A percentile compares a stretch with the other conserved stretches of the same genome.
Evolutionary conservation across 345 rosid species (phyloP).

Genomic region (Salix viminalis): DNA sequence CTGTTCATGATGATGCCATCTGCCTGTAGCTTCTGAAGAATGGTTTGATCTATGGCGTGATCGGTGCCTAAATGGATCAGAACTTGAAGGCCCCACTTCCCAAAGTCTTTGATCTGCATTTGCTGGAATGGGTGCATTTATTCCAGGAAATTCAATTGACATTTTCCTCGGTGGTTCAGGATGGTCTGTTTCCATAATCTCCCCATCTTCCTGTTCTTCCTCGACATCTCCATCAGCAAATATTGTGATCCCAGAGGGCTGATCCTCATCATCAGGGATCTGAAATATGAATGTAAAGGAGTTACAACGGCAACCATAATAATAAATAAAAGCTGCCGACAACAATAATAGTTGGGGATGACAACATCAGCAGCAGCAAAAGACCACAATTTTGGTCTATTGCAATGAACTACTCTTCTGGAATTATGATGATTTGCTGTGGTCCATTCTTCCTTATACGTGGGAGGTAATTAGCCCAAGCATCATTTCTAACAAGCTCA

Average conservation of each 20-base stretch:
- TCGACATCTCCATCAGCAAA: conserved; percentile 49
- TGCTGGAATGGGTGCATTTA: conserved; percentile 79
- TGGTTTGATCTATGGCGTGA: conserved; percentile 26
- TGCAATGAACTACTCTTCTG: not conserved
- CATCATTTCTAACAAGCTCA: not conserved
- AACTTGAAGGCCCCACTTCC: conserved; percentile 44
- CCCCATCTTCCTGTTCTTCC: conserved; percentile 67
- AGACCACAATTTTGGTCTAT: not conserved
- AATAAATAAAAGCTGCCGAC: conserved; percentile 1
- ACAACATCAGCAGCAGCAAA: not conserved
- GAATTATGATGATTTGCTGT: not conserved
- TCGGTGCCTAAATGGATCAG: conserved; percentile 35
- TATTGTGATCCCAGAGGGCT: conserved; percentile 75
- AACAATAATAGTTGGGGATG: not conserved
- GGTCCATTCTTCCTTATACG: not conserved
- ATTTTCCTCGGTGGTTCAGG: conserved; percentile 44
- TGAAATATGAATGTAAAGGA: conserved; percentile 23
- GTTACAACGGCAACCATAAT: not conserved
- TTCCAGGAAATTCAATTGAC: conserved; percentile 72
- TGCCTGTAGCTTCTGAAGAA: conserved; percentile 32
- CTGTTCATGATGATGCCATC: conserved; percentile 38
- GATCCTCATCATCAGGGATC: conserved; percentile 54
- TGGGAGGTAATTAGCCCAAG: not conserved
- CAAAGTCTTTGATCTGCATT: conserved; percentile 65
- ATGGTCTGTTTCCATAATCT: conserved; percentile 36